Base-by-base conservation (phyloP, 176 grass and related monocot genomes). In the Poa annua region DNA sequence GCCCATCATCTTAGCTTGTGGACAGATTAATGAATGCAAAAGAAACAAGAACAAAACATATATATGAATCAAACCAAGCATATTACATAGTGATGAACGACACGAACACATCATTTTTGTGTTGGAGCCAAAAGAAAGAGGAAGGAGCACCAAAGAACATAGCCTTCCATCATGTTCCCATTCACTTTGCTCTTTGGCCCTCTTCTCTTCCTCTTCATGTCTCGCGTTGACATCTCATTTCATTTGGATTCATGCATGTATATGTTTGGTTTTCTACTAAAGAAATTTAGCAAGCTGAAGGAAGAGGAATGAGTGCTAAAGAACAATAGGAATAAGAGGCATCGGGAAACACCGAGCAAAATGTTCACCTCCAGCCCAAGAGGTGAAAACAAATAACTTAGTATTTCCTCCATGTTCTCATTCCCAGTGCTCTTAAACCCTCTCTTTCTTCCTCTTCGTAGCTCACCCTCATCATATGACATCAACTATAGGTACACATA, bases 261-360 rank as follows among this genome's bases (percentile, higher is more conserved):
- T 11, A n/a, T 55, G 7, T 55, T 55, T 67, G 15, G 13, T 50
- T 50, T 10, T 61, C n/a, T 60, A 16, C 19, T 21, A 68, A n/a
- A 41, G 8, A 2, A 2, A 69, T 69, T n/a, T 69, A 69, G 19
- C 11, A 21, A 70, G 21, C 20, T 11, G 44, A 79, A 66, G 68
- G 36, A 73, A 88, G 38, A 10, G 69, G 82, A 80, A 88, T 13
- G 66, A 74, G 8, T 1, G 57, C 15, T 25, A 4, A 87, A 70
- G 56, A 73, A 80, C 26, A 0, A 39, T 81, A 87, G 71, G 85
- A 81, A 81, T 62, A 61, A 38, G 80, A 87, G 63, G 79, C 80
- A 83, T 71, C 52, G 35, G 59, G 81, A 66, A 47, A 12, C 44
- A 47, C 44, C 44, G 12, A 47, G 11, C 42, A 11, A 11, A 12